Evolutionary conservation across 352 stramenopile species (phyloP).

Genomic region (Pythium dissotocum): DNA sequence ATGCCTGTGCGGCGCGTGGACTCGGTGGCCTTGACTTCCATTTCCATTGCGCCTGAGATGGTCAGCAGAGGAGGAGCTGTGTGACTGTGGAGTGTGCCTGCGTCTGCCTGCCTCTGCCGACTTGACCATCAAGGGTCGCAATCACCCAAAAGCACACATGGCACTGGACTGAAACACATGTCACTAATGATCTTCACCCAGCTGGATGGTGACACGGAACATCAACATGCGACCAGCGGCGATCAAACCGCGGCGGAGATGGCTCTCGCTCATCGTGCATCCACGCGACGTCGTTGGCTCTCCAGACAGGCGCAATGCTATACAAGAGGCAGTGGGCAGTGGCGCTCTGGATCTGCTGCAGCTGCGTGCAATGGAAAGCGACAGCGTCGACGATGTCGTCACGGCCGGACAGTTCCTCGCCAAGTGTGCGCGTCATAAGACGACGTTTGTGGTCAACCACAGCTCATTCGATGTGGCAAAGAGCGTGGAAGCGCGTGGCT

Average conservation of each 20-base stretch:
- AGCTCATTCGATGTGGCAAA: conserved; percentile 9
- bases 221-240: background rate
- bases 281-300: conserved; percentile 23
- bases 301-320: background rate
- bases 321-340: conserved; percentile 2
- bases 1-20: conserved; percentile 15
- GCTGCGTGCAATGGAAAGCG: conserved; percentile 25
- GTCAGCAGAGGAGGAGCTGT: conserved; percentile 8
- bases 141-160: conserved; percentile 28
- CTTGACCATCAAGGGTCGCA: conserved; percentile 25
- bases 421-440: background rate
- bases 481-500: conserved; percentile 1
- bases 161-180: background rate
- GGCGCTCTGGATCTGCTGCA: conserved; percentile 34
- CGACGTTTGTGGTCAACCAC: conserved; percentile 22
- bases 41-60: background rate
- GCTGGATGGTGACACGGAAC: background rate
- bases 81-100: background rate
- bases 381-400: conserved; percentile 12
- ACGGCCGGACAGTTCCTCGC: conserved; percentile 12
- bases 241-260: background rate
- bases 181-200: background rate
- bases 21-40: background rate
- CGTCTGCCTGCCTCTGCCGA: conserved; percentile 8
- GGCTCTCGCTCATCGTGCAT: conserved; percentile 36